A percentile compares a stretch with the other conserved stretches of the same genome.
phyloP scores from a whole-genome alignment of 2,329 filamentous ascomycete species.

The Hymenoscyphus linearis region DNA sequence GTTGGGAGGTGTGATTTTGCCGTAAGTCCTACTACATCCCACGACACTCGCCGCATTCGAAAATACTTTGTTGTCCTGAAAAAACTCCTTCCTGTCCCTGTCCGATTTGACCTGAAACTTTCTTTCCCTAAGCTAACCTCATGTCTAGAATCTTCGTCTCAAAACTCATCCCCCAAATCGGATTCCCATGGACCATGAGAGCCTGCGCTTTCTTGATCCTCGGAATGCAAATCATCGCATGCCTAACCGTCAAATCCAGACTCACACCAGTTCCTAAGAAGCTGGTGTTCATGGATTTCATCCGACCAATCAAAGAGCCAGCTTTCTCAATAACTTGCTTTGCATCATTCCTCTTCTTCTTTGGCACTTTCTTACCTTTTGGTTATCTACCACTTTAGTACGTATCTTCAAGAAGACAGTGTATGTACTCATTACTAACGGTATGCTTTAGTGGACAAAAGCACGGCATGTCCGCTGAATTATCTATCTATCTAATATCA shows the following conservation, averaged over 20 bases:
- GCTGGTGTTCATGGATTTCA: conserved; percentile 32
- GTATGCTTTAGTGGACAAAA: conserved; percentile 36
- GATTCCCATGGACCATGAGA: conserved; percentile 54
- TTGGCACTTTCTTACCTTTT: conserved; percentile 50
- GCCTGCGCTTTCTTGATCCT: conserved; percentile 52
- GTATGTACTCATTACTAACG: conserved; percentile 6
- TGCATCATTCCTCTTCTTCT: conserved; percentile 41
- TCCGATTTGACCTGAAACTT: background rate
- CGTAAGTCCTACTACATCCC: conserved; percentile 23
- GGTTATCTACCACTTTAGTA: conserved; percentile 38
- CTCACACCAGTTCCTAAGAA: conserved; percentile 37
- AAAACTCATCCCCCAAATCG: conserved; percentile 46
- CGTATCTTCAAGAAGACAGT: conserved; percentile 7
- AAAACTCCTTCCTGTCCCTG: too few relatives aligned
- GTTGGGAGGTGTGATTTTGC: conserved; percentile 52
- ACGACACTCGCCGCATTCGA: too few relatives aligned
- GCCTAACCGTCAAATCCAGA: conserved; percentile 47
- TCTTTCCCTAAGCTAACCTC: background rate
- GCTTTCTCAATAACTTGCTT: conserved; percentile 35
- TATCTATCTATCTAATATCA: conserved; percentile 48
- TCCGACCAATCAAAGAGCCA: conserved; percentile 35
- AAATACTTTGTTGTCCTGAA: too few relatives aligned
- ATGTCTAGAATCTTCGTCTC: conserved; percentile 46
- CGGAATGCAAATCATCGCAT: conserved; percentile 45
- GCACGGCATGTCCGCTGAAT: conserved; percentile 41